phyloP scores from a whole-genome alignment of 2,329 filamentous ascomycete genomes.

The Trichoderma oligosporum region DNA sequence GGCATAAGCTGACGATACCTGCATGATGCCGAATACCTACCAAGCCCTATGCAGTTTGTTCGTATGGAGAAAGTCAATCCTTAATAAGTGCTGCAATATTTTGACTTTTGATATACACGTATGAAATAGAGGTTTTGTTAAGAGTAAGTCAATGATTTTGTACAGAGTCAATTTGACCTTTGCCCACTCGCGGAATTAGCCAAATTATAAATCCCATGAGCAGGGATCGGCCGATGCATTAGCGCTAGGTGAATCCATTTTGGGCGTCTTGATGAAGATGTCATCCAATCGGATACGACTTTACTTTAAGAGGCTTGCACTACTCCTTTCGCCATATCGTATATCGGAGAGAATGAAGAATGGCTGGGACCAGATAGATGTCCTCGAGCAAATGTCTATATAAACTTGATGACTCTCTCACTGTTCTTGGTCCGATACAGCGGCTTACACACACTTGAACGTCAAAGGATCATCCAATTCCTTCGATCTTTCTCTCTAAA shows the following conservation, averaged over 20 bases:
- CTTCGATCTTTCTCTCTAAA: neutral
- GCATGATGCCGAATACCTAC: neutral
- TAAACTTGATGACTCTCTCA: neutral
- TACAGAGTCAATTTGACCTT: neutral
- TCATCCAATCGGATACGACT: slow-evolving; percentile 1
- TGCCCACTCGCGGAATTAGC: neutral
- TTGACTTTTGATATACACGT: neutral
- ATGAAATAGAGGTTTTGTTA: neutral
- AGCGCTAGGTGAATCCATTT: slow-evolving; percentile 8
- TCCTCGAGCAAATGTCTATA: neutral
- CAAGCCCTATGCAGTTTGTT: neutral
- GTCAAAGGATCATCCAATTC: neutral
- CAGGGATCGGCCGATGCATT: slow-evolving; percentile 17
- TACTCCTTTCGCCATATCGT: neutral
- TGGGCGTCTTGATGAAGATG: neutral
- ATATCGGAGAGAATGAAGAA: neutral
- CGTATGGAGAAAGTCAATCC: neutral
- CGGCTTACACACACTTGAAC: neutral
- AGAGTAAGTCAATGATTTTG: neutral
- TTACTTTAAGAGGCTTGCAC: neutral
- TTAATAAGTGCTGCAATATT: neutral
- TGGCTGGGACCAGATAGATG: no score
- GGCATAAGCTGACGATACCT: neutral
- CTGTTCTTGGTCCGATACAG: neutral
- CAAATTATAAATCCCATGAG: slow-evolving; percentile 8